Percentiles rank a stretch among this genome's conserved stretches.
phyloP scores from a whole-genome alignment of 192 early-diverging fungal genomes.

The Coemansia sp. region DNA sequence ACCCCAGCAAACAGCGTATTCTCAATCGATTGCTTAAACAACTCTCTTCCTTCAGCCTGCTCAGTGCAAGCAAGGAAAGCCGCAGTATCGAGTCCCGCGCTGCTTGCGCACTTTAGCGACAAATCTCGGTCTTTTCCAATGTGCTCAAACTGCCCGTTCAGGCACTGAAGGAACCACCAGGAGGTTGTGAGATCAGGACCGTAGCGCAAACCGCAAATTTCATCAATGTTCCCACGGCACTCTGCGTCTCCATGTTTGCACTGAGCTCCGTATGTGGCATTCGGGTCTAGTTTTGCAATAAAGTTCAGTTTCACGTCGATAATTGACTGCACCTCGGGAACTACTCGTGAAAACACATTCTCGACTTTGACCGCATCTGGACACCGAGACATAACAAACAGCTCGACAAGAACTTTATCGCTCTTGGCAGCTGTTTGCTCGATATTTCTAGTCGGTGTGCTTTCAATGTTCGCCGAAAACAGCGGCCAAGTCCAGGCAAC shows the following conservation, averaged over 20 bases:
- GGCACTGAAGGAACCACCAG: slow-evolving; percentile 42
- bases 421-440: not conserved
- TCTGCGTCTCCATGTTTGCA: slow-evolving; percentile 58
- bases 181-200: slow-evolving; percentile 27
- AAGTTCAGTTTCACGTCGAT: slow-evolving; percentile 50
- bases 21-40: slow-evolving; percentile 53
- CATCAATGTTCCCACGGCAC: slow-evolving; percentile 53
- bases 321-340: slow-evolving; percentile 47
- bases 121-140: slow-evolving; percentile 31
- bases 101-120: slow-evolving; percentile 34
- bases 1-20: slow-evolving; percentile 52
- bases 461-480: no score
- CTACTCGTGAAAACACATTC: slow-evolving; percentile 24
- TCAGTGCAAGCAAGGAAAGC: slow-evolving; percentile 44
- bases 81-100: slow-evolving; percentile 42
- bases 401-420: slow-evolving; percentile 54
- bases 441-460: no score
- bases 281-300: slow-evolving; percentile 42
- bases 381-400: slow-evolving; percentile 75
- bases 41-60: slow-evolving; percentile 35
- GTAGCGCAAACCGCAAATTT: slow-evolving; percentile 45
- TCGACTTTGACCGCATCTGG: slow-evolving; percentile 63
- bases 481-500: no score
- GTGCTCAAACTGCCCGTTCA: slow-evolving; percentile 19
- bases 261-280: slow-evolving; percentile 23